phyloP scores from a whole-genome alignment of 305 asterid species.

The Fraxinus greggii region DNA sequence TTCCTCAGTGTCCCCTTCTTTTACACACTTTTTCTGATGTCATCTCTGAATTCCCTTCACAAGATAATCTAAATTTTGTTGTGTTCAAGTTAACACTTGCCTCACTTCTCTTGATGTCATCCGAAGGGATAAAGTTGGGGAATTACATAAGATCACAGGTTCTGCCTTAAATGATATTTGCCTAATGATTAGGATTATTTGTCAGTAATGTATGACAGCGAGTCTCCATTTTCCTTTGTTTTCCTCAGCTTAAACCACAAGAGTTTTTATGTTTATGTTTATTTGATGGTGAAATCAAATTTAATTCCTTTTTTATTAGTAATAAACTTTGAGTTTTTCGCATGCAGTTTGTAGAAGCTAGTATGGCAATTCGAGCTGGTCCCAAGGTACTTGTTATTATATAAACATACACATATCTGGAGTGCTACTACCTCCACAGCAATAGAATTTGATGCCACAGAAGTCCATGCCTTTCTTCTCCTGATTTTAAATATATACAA shows the following conservation, averaged over 20 bases:
- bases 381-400: constrained; percentile 46
- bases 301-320: not conserved
- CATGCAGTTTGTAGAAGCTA: constrained; percentile 90
- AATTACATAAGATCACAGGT: not conserved
- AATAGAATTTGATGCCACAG: constrained; percentile 10
- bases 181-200: not conserved
- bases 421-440: not conserved
- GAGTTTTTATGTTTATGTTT: not conserved
- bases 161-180: not conserved
- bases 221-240: not conserved
- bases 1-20: not conserved
- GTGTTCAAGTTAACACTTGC: not conserved
- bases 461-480: not conserved
- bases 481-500: not conserved
- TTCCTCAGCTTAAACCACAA: not conserved
- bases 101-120: not conserved
- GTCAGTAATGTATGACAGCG: not conserved
- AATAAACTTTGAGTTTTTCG: not conserved
- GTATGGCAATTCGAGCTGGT: constrained; percentile 65
- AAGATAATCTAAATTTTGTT: not conserved
- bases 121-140: not conserved
- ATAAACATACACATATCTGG: not conserved
- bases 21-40: not conserved
- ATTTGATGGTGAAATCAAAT: constrained; percentile 6
- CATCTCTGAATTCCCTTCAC: not conserved